Conservation (phyloP, 2,329 filamentous ascomycete genomes). For the Microascus cirrosus region DNA sequence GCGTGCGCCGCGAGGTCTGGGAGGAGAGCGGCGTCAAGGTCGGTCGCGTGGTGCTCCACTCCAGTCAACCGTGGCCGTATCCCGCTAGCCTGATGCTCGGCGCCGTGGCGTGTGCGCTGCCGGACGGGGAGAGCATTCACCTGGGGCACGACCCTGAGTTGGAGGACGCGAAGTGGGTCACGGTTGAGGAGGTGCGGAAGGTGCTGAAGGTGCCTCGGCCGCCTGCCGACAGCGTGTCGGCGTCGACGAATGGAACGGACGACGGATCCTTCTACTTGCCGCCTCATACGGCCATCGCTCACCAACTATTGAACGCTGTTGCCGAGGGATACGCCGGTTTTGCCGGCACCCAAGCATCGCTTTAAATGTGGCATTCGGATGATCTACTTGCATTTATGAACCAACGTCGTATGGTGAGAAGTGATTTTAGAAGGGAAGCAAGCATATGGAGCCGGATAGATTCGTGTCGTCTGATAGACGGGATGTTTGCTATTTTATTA, state of each 20-base stretch:
- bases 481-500: background rate
- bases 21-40: constrained; percentile 72
- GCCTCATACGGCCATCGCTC: constrained; percentile 80
- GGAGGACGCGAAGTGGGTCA: constrained; percentile 82
- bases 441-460: background rate
- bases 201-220: constrained; percentile 55
- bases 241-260: constrained; percentile 59
- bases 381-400: background rate
- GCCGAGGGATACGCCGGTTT: constrained; percentile 47
- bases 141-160: constrained; percentile 85
- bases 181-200: constrained; percentile 66
- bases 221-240: constrained; percentile 53
- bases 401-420: background rate
- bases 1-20: constrained; percentile 74
- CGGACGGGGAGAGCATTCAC: constrained; percentile 66
- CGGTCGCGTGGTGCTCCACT: constrained; percentile 70
- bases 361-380: background rate
- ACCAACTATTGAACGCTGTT: constrained; percentile 75
- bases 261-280: constrained; percentile 48
- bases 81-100: constrained; percentile 78
- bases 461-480: background rate
- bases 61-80: constrained; percentile 80
- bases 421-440: background rate
- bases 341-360: background rate
- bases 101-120: constrained; percentile 76